Percentiles rank a stretch among this genome's conserved stretches.
Conservation (phyloP, 805 yeast species). For the Tetrapisispora arboricola region DNA sequence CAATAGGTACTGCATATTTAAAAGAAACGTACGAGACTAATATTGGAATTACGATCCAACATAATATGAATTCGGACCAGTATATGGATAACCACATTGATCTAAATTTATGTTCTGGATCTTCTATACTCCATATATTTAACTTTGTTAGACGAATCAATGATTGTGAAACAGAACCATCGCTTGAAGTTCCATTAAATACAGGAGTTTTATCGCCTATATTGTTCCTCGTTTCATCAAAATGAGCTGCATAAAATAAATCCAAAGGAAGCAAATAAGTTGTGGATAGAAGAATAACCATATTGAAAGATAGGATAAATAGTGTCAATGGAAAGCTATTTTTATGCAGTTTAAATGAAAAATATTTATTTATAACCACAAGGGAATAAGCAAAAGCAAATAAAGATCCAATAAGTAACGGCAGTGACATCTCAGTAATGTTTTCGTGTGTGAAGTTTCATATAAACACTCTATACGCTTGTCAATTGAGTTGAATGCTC, state of each 20-base stretch:
- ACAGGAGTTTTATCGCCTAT: slow-evolving; percentile 1
- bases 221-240: slow-evolving; percentile 2
- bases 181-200: not conserved
- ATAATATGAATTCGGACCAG: slow-evolving; percentile 23
- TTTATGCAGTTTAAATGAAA: slow-evolving; percentile 23
- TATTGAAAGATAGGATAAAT: slow-evolving; percentile 14
- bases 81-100: slow-evolving; percentile 21
- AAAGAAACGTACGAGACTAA: slow-evolving; percentile 23
- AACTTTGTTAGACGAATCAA: not conserved
- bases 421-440: slow-evolving; percentile 1
- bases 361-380: slow-evolving; percentile 18
- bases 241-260: slow-evolving; percentile 9
- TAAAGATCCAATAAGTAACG: not conserved
- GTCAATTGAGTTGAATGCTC: too few species aligned
- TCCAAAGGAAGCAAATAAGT: slow-evolving; percentile 24
- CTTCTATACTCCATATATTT: not conserved
- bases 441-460: too few species aligned
- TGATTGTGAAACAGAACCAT: too few species aligned
- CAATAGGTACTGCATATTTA: slow-evolving; percentile 17
- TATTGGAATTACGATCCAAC: slow-evolving; percentile 27
- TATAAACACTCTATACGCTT: too few species aligned
- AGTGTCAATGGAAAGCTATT: slow-evolving; percentile 18
- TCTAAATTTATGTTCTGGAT: slow-evolving; percentile 7
- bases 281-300: slow-evolving; percentile 22
- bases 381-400: slow-evolving; percentile 9